A percentile compares a stretch with the other conserved stretches of the same genome.
phyloP scores from a whole-genome alignment of 2,329 filamentous ascomycete genomes.

The Fusarium veterinarium region DNA sequence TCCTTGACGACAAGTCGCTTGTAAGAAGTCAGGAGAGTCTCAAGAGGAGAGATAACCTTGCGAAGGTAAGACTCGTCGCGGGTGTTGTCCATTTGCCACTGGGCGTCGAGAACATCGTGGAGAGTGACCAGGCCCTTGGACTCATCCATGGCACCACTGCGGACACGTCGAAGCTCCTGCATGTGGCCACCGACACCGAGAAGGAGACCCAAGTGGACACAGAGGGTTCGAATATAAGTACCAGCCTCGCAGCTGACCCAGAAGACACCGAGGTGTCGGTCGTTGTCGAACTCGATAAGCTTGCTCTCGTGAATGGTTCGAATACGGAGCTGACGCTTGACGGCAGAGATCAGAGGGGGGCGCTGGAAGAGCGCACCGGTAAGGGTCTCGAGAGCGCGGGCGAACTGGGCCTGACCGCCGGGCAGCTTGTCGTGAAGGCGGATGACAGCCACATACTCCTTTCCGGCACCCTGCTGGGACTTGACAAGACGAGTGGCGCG shows the following conservation, averaged over 20 bases:
- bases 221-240: constrained; percentile 98
- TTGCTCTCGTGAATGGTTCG: constrained; percentile 98
- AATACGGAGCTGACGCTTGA: constrained; percentile 98
- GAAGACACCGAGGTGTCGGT: constrained; percentile 96
- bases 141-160: constrained; percentile 96
- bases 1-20: constrained; percentile 98
- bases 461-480: constrained; percentile 98
- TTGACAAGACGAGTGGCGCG: constrained; percentile 97
- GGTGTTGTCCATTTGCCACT: constrained; percentile 96
- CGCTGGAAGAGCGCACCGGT: constrained; percentile 94
- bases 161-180: constrained; percentile 95
- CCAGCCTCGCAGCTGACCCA: constrained; percentile 98
- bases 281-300: constrained; percentile 97
- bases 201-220: constrained; percentile 86
- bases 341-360: constrained; percentile 95
- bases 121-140: constrained; percentile 88
- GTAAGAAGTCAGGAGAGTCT: constrained; percentile 91
- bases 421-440: constrained; percentile 95
- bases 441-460: constrained; percentile 98
- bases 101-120: constrained; percentile 87
- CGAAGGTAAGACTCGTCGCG: constrained; percentile 93
- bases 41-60: constrained; percentile 89
- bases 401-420: constrained; percentile 92
- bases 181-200: constrained; percentile 92
- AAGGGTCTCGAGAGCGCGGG: constrained; percentile 92